A percentile compares a stretch with the other conserved stretches of the same genome.
Conservation (phyloP, 148 eudicot species). For the Dysphania ambrosioides region DNA sequence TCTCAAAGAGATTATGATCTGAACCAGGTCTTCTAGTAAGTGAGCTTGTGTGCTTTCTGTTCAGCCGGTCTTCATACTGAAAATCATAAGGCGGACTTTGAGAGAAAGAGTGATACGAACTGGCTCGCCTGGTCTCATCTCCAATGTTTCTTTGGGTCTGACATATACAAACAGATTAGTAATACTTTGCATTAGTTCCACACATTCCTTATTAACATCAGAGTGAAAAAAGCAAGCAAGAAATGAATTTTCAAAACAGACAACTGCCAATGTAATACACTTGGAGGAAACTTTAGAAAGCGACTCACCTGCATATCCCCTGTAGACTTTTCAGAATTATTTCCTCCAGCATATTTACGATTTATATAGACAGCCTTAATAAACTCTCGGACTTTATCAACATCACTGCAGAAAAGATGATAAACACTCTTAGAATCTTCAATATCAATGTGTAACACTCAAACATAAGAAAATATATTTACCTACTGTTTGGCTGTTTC, state of each 20-base stretch:
- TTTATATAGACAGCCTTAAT: slow-evolving; percentile 80
- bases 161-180: slow-evolving; percentile 15
- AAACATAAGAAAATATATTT: slow-evolving; percentile 12
- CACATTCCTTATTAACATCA: background rate
- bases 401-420: slow-evolving; percentile 49
- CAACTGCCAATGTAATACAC: background rate
- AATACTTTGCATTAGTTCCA: background rate
- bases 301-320: slow-evolving; percentile 50
- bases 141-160: slow-evolving; percentile 52
- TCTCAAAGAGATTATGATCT: slow-evolving; percentile 60
- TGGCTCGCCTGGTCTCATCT: slow-evolving; percentile 83
- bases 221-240: background rate
- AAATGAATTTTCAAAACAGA: background rate
- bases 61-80: slow-evolving; percentile 85
- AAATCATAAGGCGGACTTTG: slow-evolving; percentile 97
- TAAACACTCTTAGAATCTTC: slow-evolving; percentile 4
- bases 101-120: slow-evolving; percentile 92
- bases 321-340: slow-evolving; percentile 67
- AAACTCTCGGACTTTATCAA: slow-evolving; percentile 76
- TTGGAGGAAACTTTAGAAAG: background rate
- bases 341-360: slow-evolving; percentile 59
- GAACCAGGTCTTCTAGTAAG: slow-evolving; percentile 85
- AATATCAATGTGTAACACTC: slow-evolving; percentile 7
- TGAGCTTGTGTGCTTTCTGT: slow-evolving; percentile 60
- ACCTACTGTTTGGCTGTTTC: slow-evolving; percentile 80